These are phyloP conservation scores for Chytriomyces hyalinus DNA, from an alignment of 192 early-diverging fungal species.

Conservation along the genomic window DNA sequence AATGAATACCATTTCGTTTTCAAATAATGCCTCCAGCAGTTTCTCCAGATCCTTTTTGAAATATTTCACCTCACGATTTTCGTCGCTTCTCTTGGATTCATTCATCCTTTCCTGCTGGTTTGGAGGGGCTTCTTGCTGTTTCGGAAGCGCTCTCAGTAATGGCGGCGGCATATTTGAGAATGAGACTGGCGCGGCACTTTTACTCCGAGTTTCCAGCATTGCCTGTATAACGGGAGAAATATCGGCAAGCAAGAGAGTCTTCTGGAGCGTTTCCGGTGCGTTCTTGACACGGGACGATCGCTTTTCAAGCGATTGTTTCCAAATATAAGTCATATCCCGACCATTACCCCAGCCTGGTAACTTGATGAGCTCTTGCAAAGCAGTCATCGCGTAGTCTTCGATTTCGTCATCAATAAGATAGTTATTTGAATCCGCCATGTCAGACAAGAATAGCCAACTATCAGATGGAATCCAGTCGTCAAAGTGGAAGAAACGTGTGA, in stretches of 20 bases:
- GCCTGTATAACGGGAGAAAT: conserved; percentile 15
- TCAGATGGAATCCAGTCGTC: conserved; percentile 38
- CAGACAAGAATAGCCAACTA: conserved; percentile 24
- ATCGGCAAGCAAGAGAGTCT: conserved; percentile 26
- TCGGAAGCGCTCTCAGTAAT: background rate
- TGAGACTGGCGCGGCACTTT: background rate
- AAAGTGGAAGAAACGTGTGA: conserved; percentile 42
- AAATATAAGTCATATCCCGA: conserved; percentile 34
- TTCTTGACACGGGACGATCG: conserved; percentile 29
- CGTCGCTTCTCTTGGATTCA: background rate
- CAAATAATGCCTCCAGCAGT: conserved; percentile 1
- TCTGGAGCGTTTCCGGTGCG: conserved; percentile 24
- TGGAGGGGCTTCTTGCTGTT: background rate
- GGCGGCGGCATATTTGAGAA: background rate
- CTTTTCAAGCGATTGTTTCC: conserved; percentile 16
- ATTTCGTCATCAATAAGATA: conserved; percentile 27
- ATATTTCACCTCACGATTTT: background rate
- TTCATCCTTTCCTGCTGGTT: background rate
- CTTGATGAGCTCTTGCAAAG: conserved; percentile 15
- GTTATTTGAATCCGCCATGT: conserved; percentile 5
- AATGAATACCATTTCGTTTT: background rate
- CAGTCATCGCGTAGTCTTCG: background rate
- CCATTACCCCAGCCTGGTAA: conserved; percentile 44
- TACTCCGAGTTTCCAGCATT: conserved; percentile 25
- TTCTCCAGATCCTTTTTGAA: conserved; percentile 4